These are phyloP conservation scores for Nannizziopsis barbatae DNA, from an alignment of 2,329 filamentous ascomycete species.

Conservation along the genomic window DNA sequence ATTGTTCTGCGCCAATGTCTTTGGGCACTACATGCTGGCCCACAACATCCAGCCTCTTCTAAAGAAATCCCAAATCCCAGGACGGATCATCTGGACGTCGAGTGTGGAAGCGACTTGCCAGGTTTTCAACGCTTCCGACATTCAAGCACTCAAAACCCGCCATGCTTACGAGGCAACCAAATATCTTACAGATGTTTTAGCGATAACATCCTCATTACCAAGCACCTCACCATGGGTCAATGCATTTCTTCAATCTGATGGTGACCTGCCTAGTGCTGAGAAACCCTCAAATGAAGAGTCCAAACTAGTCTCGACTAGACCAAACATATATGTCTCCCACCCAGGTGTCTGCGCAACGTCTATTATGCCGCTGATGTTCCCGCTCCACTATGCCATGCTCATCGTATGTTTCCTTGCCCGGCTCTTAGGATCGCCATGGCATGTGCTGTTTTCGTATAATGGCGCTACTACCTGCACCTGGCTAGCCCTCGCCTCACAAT, in stretches of 20 bases:
- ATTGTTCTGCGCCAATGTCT: conserved; percentile 84
- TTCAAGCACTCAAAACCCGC: conserved; percentile 56
- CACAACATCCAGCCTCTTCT: conserved; percentile 72
- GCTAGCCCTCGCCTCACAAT: conserved; percentile 58
- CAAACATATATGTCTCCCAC: conserved; percentile 67
- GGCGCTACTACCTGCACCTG: conserved; percentile 68
- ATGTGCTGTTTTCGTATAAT: conserved; percentile 61
- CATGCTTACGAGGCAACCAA: conserved; percentile 78
- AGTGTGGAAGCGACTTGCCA: conserved; percentile 59
- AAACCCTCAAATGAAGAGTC: conserved; percentile 5
- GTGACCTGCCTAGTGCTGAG: conserved; percentile 15
- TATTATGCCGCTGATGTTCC: conserved; percentile 61
- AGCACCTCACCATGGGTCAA: conserved; percentile 47
- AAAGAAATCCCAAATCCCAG: conserved; percentile 34
- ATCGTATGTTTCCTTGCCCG: conserved; percentile 59
- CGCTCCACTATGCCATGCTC: conserved; percentile 60
- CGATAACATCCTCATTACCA: conserved; percentile 60
- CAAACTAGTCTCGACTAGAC: conserved; percentile 26
- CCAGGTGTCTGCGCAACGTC: conserved; percentile 77
- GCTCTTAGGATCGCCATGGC: conserved; percentile 78
- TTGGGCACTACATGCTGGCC: conserved; percentile 84
- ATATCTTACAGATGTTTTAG: conserved; percentile 71
- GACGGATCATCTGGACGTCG: conserved; percentile 75
- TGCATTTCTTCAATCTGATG: conserved; percentile 43
- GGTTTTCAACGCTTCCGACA: conserved; percentile 54